Evolutionary conservation across 2,329 filamentous ascomycete genomes (phyloP), one percentile per base, ranked within the genome.

Genomic region (Meredithiella fracta): DNA sequence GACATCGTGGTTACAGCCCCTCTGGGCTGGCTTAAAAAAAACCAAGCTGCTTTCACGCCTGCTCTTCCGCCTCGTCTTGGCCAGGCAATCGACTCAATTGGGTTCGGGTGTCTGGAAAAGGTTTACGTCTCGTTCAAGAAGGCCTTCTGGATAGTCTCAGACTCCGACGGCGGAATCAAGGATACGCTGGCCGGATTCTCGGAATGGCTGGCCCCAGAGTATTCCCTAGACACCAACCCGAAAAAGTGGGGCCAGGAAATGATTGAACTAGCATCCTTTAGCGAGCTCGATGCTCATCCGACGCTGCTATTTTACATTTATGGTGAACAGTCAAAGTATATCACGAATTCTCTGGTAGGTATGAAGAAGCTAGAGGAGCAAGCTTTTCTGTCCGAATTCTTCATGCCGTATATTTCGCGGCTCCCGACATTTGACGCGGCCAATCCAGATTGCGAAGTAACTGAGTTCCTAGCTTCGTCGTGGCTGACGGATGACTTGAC

Each of bases 251-350:
- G 81, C 60, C 84, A 87, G 66, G 83, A 91, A 68, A 77, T 80
- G 54, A 74, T 94, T 58, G 89, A 91, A 58, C 76, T 95, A 22
- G 82, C 84, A 44, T 79, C 82, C 1, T 73, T 94, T 1, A 73
- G 78, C 0, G 62, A 64, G 0, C 6, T 23, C 2, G 73, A 71
- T 53, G 75, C 82, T 0, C 88, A 94, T 59, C 85, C 89, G 6
- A 94, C 87, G 0, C 74, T 95, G 3, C 77, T 95, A 25, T 95
- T 94, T 74, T 95, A 89, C 70, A 82, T 75, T 37, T 83, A 80
- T 63, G 84, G 84, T 38, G 75, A 74, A 20, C 78, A 81, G 64
- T 80, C 78, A 0, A 66, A 67, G 7, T 71, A 76, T 62, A 66
- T 85, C 49, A 79, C 76, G 0, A 66, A 67, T 11, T 65, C 68